phyloP scores from a whole-genome alignment of 2,329 filamentous ascomycete genomes.

The Cladorrhinum sp. region DNA sequence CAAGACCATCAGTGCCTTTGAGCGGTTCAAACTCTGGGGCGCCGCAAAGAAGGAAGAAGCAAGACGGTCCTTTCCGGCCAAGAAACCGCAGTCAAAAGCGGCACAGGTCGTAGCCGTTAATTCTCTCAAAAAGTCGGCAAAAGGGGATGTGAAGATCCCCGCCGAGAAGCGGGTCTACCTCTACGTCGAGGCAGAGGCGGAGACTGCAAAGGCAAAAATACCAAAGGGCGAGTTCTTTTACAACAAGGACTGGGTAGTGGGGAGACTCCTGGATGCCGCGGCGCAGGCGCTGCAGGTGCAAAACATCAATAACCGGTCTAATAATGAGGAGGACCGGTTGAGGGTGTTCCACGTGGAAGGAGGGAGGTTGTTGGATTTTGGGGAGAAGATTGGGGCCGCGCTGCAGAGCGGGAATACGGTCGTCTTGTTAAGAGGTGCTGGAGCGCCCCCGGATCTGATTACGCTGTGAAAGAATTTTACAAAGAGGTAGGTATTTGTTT shows the following conservation, averaged over 20 bases:
- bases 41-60: slow-evolving; percentile 66
- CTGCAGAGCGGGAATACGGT: slow-evolving; percentile 84
- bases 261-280: slow-evolving; percentile 74
- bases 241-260: slow-evolving; percentile 83
- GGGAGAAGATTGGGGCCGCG: slow-evolving; percentile 73
- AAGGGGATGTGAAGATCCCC: slow-evolving; percentile 81
- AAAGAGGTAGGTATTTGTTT: not conserved
- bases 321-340: slow-evolving; percentile 73
- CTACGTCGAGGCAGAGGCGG: slow-evolving; percentile 84
- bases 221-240: slow-evolving; percentile 81
- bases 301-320: slow-evolving; percentile 78
- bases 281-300: slow-evolving; percentile 74
- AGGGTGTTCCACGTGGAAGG: slow-evolving; percentile 92
- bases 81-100: slow-evolving; percentile 61
- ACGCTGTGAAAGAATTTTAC: slow-evolving; percentile 40
- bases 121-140: slow-evolving; percentile 79
- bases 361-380: slow-evolving; percentile 80
- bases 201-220: slow-evolving; percentile 78
- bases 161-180: slow-evolving; percentile 85
- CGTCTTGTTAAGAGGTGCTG: slow-evolving; percentile 81
- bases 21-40: slow-evolving; percentile 77
- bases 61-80: slow-evolving; percentile 57
- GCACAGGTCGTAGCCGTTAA: slow-evolving; percentile 68
- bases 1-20: slow-evolving; percentile 70
- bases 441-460: slow-evolving; percentile 72